Evolutionary conservation across 2,329 filamentous ascomycete species (phyloP).

Genomic region (Didymella pomorum): DNA sequence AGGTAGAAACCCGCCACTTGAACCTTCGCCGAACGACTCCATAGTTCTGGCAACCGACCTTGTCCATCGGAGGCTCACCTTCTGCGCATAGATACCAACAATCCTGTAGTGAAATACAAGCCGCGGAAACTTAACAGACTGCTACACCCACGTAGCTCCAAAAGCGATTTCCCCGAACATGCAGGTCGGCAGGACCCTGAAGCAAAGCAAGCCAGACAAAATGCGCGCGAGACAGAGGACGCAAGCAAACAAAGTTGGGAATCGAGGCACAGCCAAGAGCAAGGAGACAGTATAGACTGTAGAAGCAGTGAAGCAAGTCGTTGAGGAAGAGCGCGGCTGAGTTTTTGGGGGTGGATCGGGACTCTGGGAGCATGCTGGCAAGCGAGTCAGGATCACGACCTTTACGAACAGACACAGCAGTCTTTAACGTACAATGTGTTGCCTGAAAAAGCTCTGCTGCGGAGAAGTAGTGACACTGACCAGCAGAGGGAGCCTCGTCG

Average conservation of each 20-base stretch:
- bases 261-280: constrained; percentile 11
- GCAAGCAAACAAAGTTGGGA: constrained; percentile 18
- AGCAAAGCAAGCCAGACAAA: constrained; percentile 7
- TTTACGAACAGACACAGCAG: background rate
- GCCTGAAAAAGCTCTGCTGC: background rate
- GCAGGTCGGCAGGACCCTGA: constrained; percentile 14
- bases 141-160: constrained; percentile 16
- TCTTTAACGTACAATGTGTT: constrained; percentile 1
- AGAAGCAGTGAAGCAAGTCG: constrained; percentile 6
- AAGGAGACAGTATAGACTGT: background rate
- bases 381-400: constrained; percentile 14
- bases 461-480: background rate
- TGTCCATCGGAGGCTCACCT: background rate
- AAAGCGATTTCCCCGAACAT: constrained; percentile 5
- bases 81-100: constrained; percentile 13
- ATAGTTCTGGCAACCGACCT: background rate
- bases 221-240: constrained; percentile 15
- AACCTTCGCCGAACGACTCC: background rate
- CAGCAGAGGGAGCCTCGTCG: background rate
- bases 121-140: constrained; percentile 15
- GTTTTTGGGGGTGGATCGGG: constrained; percentile 10
- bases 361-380: constrained; percentile 8
- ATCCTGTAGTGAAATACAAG: constrained; percentile 18
- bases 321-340: constrained; percentile 2
- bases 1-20: background rate